These are phyloP conservation scores for Aspergillus sp. DNA, from an alignment of 2,329 filamentous ascomycete genomes.

Conservation along the genomic window DNA sequence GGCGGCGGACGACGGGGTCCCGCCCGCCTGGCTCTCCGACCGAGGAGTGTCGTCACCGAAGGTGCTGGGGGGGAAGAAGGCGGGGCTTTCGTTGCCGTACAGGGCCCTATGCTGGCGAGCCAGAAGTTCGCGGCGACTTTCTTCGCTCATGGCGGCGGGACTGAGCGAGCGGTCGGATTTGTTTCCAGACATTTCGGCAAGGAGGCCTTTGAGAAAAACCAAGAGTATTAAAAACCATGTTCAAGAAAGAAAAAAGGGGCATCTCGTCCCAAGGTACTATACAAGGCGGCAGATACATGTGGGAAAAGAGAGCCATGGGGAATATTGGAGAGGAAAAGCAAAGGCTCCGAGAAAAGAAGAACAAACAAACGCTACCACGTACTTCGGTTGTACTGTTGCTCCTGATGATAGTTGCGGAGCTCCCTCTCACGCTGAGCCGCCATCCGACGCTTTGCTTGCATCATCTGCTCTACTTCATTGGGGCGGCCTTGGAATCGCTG, in stretches of 20 bases:
- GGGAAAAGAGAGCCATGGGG: constrained; percentile 37
- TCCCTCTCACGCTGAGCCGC: constrained; percentile 98
- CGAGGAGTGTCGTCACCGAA: constrained; percentile 70
- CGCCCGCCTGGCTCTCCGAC: constrained; percentile 64
- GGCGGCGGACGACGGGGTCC: constrained; percentile 58
- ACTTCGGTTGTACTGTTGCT: constrained; percentile 99
- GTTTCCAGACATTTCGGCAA: constrained; percentile 67
- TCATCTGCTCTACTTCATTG: constrained; percentile 95
- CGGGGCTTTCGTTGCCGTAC: constrained; percentile 71
- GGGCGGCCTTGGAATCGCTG: constrained; percentile 87
- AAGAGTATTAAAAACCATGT: constrained; percentile 43
- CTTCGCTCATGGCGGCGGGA: constrained; percentile 85
- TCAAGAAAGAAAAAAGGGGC: constrained; percentile 31
- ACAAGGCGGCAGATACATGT: constrained; percentile 45
- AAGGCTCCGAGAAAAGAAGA: constrained; percentile 23
- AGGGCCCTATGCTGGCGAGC: constrained; percentile 92
- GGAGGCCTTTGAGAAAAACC: constrained; percentile 53
- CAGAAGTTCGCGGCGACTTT: constrained; percentile 93
- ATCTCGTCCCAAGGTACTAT: constrained; percentile 40
- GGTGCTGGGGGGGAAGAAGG: constrained; percentile 65
- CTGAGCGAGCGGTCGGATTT: constrained; percentile 87
- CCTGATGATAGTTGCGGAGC: constrained; percentile 98
- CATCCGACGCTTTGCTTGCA: constrained; percentile 99
- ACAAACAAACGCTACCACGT: constrained; percentile 44
- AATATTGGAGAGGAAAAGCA: constrained; percentile 31